phyloP scores from a whole-genome alignment of 2,329 filamentous ascomycete genomes.

The Exophiala dermatitidis region DNA sequence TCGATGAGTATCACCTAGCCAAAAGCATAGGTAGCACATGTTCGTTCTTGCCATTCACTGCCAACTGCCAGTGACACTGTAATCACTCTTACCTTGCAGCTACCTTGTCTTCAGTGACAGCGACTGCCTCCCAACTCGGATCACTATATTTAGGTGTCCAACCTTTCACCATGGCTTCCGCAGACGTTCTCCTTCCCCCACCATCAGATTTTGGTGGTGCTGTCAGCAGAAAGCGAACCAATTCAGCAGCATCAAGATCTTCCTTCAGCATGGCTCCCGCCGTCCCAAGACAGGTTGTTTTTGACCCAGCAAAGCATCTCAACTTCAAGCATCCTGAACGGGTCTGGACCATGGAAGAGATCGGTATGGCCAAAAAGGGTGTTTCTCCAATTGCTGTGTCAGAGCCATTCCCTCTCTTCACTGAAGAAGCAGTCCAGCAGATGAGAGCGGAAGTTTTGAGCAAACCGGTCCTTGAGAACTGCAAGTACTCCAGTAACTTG shows the following conservation, averaged over 20 bases:
- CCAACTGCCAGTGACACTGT: not conserved
- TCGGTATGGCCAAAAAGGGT: constrained; percentile 48
- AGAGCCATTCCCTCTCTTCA: constrained; percentile 57
- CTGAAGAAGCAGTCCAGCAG: constrained; percentile 50
- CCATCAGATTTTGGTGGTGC: constrained; percentile 5
- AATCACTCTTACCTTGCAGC: not conserved
- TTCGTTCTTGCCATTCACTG: not conserved
- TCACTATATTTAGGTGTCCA: not conserved
- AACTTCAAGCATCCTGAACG: constrained; percentile 44
- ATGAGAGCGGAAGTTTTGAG: constrained; percentile 56
- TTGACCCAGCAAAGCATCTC: constrained; percentile 50
- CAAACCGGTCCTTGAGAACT: constrained; percentile 48
- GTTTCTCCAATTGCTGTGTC: constrained; percentile 57
- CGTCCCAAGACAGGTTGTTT: constrained; percentile 31
- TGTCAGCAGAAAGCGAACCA: constrained; percentile 13
- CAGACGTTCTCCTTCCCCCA: constrained; percentile 11
- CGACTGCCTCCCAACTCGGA: not conserved
- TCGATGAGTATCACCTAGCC: no score
- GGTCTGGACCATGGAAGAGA: constrained; percentile 55
- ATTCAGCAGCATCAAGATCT: not conserved
- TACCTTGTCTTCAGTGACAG: not conserved
- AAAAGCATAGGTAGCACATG: not conserved
- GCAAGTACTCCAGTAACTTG: constrained; percentile 51
- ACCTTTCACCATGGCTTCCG: constrained; percentile 17
- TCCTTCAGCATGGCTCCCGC: constrained; percentile 19